Base-by-base conservation (phyloP, 2,329 filamentous ascomycete species). In the Ceratocystis eucalypticola region DNA sequence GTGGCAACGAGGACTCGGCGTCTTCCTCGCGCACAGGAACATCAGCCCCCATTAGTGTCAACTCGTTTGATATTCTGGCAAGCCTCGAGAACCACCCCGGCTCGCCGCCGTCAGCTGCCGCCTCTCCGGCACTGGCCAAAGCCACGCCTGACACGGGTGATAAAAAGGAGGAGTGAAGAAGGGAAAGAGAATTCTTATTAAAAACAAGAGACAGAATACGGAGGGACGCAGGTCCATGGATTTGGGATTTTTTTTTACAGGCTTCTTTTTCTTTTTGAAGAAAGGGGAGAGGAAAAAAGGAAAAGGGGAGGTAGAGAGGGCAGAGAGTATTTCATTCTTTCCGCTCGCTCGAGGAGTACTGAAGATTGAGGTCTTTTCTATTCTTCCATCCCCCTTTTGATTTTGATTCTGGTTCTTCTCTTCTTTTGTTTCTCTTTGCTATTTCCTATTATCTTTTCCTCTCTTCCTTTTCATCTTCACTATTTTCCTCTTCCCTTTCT, bases 1-100 rank as follows among this genome's bases (percentile, higher is more conserved):
- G 89, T 71, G 83, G 86, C 69, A 86, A 86, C 68, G 91, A 96
- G 72, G 91, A 96, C 71, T 96, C 92, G 69, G 89, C 85, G 71
- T 84, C 87, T 71, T 95, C 91, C 66, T 96, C 92, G 68, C 87
- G 94, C 71, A 95, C 91, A 66, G 90, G 89, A 72, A 97, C 93
- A 62, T 92, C 91, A 59, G 83, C 82, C 22, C 76, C 79, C 65
- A 77, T 80, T 69, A 74, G 72, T 73, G 85, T 87, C 71, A 99
- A 99, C 80, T 88, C 92, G 71, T 99, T 96, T 80, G 93, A 91
- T 92, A 77, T 84, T 69, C 77, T 85, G 69, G 83, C 82, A 72
- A 84, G 78, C 72, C 82, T 80, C 83, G 85, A 83, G 71, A 83
- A 84, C 73, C 80, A 82, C 76, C 85, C 81, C 69, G 81, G 83